These are phyloP conservation scores for Symbiodinium natans DNA, from an alignment of 73 alveolate genomes.

Conservation along the genomic window DNA sequence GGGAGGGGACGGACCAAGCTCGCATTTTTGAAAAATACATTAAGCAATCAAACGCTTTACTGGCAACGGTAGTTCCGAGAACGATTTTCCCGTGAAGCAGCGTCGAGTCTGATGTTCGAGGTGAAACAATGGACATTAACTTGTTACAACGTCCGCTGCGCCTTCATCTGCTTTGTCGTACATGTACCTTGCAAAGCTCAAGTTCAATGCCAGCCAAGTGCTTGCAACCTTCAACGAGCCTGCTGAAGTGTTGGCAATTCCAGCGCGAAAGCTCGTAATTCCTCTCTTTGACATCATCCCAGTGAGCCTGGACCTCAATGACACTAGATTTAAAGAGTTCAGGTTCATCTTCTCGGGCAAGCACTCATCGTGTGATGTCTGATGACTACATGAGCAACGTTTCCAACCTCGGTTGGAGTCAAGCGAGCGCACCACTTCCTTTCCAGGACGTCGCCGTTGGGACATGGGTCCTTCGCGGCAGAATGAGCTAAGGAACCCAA, in stretches of 20 bases:
- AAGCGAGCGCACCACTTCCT: constrained; percentile 61
- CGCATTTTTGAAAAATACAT: too few species aligned
- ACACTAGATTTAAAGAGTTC: neutral
- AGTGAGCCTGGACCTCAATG: constrained; percentile 37
- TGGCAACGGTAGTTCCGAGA: too few species aligned
- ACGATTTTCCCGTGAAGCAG: too few species aligned
- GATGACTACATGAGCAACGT: too few species aligned
- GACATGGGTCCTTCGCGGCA: constrained; percentile 67
- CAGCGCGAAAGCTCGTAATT: constrained; percentile 81
- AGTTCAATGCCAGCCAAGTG: too few species aligned
- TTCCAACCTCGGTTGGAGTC: constrained; percentile 21
- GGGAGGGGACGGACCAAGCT: too few species aligned
- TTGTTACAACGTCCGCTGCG: neutral
- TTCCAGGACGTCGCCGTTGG: constrained; percentile 86
- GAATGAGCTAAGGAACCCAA: neutral
- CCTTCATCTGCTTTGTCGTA: constrained; percentile 35
- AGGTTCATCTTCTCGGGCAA: too few species aligned
- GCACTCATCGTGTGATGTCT: too few species aligned
- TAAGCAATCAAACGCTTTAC: too few species aligned
- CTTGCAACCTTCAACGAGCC: too few species aligned
- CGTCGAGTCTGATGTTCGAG: neutral
- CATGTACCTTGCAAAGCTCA: neutral
- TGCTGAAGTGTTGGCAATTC: constrained; percentile 91
- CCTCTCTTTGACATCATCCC: constrained; percentile 80
- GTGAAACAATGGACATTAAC: neutral